Conservation (phyloP, 768 basidiomycete species). For the Russula brevipes region DNA sequence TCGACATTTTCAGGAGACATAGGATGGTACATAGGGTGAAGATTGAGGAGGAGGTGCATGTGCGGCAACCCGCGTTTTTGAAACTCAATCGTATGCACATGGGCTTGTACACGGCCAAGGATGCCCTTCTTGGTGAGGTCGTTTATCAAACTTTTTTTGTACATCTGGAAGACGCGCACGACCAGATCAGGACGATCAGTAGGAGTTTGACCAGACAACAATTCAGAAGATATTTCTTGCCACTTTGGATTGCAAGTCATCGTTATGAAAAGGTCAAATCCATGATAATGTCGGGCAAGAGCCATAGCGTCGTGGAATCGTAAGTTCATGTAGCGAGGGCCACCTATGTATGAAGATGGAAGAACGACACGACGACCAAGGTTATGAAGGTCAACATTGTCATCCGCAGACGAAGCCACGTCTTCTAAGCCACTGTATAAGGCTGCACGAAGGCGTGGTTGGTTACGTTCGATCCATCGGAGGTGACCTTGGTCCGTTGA, state of each 20-base stretch:
- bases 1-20: background rate
- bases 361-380: constrained; percentile 37
- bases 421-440: background rate
- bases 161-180: constrained; percentile 41
- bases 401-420: background rate
- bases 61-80: constrained; percentile 52
- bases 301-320: constrained; percentile 45
- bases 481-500: background rate
- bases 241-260: background rate
- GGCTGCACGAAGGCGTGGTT: background rate
- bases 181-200: constrained; percentile 47
- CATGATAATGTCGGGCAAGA: constrained; percentile 34
- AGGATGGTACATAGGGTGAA: background rate
- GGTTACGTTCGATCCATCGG: constrained; percentile 31
- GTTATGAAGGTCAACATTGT: constrained; percentile 30
- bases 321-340: constrained; percentile 42
- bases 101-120: constrained; percentile 38
- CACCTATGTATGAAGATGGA: constrained; percentile 40
- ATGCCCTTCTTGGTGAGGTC: constrained; percentile 36
- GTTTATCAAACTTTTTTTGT: constrained; percentile 29
- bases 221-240: background rate
- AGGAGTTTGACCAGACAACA: constrained; percentile 29
- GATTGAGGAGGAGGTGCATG: constrained; percentile 39
- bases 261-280: constrained; percentile 39
- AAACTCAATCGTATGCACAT: constrained; percentile 30